Conservation (phyloP, 2,329 filamentous ascomycete species). For the Thelonectria blattea region DNA sequence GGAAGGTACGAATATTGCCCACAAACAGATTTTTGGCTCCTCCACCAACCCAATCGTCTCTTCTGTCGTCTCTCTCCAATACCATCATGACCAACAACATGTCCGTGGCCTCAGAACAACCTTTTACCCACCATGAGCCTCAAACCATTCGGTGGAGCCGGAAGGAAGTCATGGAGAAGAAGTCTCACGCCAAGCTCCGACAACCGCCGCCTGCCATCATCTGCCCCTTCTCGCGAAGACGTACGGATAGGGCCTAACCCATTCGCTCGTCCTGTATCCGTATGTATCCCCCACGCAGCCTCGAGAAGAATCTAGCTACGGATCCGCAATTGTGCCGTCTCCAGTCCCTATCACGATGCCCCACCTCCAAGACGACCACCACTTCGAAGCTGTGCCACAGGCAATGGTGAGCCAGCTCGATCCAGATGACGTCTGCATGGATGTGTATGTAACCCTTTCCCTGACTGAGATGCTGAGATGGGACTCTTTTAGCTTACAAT, state of each 20-base stretch:
- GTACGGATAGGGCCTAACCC: not conserved
- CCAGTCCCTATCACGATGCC: conserved; percentile 10
- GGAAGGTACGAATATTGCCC: not conserved
- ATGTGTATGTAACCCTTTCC: conserved; percentile 1
- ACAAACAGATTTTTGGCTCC: not conserved
- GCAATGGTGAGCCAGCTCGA: conserved; percentile 1
- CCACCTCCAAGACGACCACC: conserved; percentile 9
- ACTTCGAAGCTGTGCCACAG: not conserved
- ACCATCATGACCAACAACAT: not conserved
- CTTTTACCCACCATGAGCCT: conserved; percentile 12
- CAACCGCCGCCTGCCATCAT: conserved; percentile 3
- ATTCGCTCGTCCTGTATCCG: not conserved
- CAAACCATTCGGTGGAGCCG: conserved; percentile 8
- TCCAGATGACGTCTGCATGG: conserved; percentile 1
- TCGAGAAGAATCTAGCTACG: conserved; percentile 4
- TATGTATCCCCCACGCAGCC: conserved; percentile 9
- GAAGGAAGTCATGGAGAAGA: not conserved
- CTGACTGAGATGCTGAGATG: conserved; percentile 1
- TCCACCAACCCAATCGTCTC: not conserved
- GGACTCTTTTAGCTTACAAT: not conserved
- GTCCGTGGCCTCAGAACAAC: not conserved
- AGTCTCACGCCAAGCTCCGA: conserved; percentile 10
- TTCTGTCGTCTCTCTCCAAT: not conserved
- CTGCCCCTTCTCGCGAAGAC: not conserved
- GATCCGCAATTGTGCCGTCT: conserved; percentile 10